These are phyloP conservation scores for Teunomyces panamensis DNA, from an alignment of 805 yeast genomes.

Conservation along the genomic window DNA sequence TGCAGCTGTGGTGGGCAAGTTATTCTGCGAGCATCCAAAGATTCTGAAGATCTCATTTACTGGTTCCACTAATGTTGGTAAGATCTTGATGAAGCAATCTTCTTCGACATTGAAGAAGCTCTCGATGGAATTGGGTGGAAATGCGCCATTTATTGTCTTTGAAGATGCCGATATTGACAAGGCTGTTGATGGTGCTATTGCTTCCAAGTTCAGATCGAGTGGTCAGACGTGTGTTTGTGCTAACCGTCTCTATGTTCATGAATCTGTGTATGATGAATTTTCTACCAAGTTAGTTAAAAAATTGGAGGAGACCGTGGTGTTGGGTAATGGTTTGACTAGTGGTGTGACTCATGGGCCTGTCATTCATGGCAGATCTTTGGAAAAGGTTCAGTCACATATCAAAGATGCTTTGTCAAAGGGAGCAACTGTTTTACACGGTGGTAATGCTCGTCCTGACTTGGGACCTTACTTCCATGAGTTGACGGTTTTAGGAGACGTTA, in stretches of 20 bases:
- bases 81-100: conserved; percentile 60
- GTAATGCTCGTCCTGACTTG: conserved; percentile 48
- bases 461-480: conserved; percentile 68
- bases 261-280: conserved; percentile 61
- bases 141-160: conserved; percentile 75
- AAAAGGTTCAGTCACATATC: conserved; percentile 60
- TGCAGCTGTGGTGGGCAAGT: conserved; percentile 50
- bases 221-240: conserved; percentile 87
- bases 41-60: conserved; percentile 72
- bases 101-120: conserved; percentile 63
- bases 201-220: conserved; percentile 67
- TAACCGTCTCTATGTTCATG: conserved; percentile 67
- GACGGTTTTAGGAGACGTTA: conserved; percentile 63
- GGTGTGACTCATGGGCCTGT: conserved; percentile 76
- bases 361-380: conserved; percentile 60
- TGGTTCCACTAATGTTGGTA: conserved; percentile 75
- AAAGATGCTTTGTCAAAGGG: conserved; percentile 65
- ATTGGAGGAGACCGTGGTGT: conserved; percentile 32
- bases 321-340: conserved; percentile 62
- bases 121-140: conserved; percentile 76
- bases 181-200: conserved; percentile 66
- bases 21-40: conserved; percentile 46
- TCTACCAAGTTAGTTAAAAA: conserved; percentile 45
- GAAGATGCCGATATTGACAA: conserved; percentile 66
- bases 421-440: conserved; percentile 64